Evolutionary conservation across 140 eudicot species (phyloP).

Genomic region (Stevia rebaudiana): DNA sequence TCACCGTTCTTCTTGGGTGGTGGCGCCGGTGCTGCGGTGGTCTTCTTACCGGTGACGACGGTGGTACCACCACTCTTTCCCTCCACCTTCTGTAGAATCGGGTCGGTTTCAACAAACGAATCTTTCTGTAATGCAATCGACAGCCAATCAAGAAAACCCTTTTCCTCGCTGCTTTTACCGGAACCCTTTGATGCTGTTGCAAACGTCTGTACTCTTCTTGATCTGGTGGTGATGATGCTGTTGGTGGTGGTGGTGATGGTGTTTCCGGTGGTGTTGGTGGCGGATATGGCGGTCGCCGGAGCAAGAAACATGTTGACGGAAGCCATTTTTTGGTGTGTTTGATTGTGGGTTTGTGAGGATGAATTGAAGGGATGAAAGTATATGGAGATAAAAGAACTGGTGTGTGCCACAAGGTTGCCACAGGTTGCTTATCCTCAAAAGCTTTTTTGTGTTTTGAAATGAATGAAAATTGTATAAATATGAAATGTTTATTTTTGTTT

Average conservation of each 20-base stretch:
- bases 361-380: conserved; percentile 22
- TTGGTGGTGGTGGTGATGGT: not conserved
- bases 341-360: conserved; percentile 18
- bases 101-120: conserved; percentile 33
- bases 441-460: conserved; percentile 2
- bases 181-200: conserved; percentile 41
- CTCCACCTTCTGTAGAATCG: conserved; percentile 43
- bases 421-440: conserved; percentile 37
- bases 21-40: conserved; percentile 31
- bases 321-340: conserved; percentile 26
- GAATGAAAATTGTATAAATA: not conserved
- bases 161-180: conserved; percentile 29
- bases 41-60: conserved; percentile 32
- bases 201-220: conserved; percentile 37
- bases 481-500: not conserved
- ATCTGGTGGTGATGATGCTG: conserved; percentile 14
- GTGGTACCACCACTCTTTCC: conserved; percentile 32
- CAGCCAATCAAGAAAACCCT: conserved; percentile 30
- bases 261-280: conserved; percentile 5
- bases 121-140: conserved; percentile 21
- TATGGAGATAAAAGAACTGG: conserved; percentile 27
- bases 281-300: conserved; percentile 28
- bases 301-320: conserved; percentile 41
- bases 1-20: conserved; percentile 41
- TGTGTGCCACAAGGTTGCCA: conserved; percentile 38